A percentile compares a stretch with the other conserved stretches of the same genome.
Evolutionary conservation across 1,284 basidiomycete species (phyloP).

Genomic region (Cystobasidium sp.): DNA sequence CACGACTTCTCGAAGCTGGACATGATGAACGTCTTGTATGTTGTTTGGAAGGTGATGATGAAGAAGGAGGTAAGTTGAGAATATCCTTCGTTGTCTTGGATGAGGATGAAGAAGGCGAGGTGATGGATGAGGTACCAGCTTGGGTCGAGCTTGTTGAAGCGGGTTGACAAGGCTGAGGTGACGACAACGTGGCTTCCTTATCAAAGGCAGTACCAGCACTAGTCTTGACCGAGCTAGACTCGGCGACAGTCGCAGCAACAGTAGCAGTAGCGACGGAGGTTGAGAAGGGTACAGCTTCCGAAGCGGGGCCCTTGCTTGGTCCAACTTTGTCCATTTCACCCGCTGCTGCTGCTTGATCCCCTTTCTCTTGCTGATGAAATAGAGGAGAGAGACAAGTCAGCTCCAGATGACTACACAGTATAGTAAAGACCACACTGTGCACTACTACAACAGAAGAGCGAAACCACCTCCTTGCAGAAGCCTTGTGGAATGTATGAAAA

Average conservation of each 20-base stretch:
- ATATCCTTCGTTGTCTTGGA: neutral
- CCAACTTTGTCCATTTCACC: neutral
- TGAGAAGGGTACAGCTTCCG: neutral
- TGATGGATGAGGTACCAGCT: neutral
- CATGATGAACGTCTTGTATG: slow-evolving; percentile 13
- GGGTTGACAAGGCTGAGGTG: too few species aligned
- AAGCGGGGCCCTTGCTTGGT: slow-evolving; percentile 2
- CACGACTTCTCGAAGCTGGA: slow-evolving; percentile 5
- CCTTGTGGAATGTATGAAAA: too few species aligned
- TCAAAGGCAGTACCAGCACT: too few species aligned
- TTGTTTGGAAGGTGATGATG: slow-evolving; percentile 9
- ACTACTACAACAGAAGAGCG: too few species aligned
- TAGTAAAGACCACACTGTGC: too few species aligned
- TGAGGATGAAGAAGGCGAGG: neutral
- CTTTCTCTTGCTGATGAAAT: neutral
- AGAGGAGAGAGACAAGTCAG: neutral
- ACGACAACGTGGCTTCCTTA: too few species aligned
- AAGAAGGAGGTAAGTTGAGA: neutral
- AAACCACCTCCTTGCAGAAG: too few species aligned
- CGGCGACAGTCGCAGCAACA: too few species aligned
- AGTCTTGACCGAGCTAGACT: too few species aligned
- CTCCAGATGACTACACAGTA: too few species aligned
- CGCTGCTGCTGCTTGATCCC: neutral
- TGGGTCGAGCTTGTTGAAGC: neutral
- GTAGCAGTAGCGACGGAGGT: too few species aligned